phyloP scores from a whole-genome alignment of 768 basidiomycete genomes.

The Cyathus striatus region DNA sequence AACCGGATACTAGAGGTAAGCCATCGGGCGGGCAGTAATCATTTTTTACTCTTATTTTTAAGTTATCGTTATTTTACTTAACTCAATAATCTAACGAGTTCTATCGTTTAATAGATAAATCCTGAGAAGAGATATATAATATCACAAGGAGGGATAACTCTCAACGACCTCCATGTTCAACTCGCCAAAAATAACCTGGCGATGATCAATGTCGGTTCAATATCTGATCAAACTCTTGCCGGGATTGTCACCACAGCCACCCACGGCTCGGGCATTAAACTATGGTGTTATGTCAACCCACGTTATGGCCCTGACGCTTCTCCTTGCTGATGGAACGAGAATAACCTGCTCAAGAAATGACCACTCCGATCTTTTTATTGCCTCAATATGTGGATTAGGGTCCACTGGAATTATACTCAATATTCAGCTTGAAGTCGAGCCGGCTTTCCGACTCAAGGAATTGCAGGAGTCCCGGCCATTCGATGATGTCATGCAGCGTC shows the following conservation, averaged over 20 bases:
- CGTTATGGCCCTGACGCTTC: conserved; percentile 68
- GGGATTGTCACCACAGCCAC: conserved; percentile 93
- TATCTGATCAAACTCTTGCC: conserved; percentile 92
- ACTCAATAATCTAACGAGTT: too few relatives aligned
- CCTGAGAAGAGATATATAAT: conserved; percentile 58
- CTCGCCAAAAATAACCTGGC: conserved; percentile 70
- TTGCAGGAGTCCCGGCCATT: conserved; percentile 58
- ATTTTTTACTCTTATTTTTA: too few relatives aligned
- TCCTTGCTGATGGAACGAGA: conserved; percentile 71
- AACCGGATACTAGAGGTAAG: conserved; percentile 75
- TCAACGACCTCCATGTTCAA: conserved; percentile 64
- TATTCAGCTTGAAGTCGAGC: conserved; percentile 74
- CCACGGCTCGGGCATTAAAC: conserved; percentile 81
- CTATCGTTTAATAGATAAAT: conserved; percentile 62
- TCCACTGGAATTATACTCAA: conserved; percentile 83
- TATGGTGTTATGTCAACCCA: conserved; percentile 81
- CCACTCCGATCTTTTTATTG: conserved; percentile 74
- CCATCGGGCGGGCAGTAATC: too few relatives aligned
- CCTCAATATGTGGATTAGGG: conserved; percentile 88
- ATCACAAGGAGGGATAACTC: conserved; percentile 75
- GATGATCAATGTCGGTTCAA: conserved; percentile 90
- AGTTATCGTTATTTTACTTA: too few relatives aligned
- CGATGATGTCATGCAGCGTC: conserved; percentile 48
- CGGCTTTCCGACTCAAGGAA: conserved; percentile 78
- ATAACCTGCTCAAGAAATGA: conserved; percentile 63